Conservation (phyloP, 768 basidiomycete species). For the Lactifluus rugatus region DNA sequence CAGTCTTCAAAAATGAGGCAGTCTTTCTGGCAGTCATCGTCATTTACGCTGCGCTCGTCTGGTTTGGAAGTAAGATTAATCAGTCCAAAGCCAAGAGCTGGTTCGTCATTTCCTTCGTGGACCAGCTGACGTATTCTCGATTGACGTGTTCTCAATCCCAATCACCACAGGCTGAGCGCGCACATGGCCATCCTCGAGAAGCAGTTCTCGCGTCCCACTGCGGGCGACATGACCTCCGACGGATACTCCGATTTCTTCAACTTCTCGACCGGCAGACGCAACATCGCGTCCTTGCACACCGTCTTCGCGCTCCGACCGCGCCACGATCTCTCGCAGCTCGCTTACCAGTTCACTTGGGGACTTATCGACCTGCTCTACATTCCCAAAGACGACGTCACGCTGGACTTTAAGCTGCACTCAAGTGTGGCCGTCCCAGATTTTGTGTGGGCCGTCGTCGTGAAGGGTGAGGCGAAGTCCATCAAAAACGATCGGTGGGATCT, state of each 20-base stretch:
- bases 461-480: conserved; percentile 63
- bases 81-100: conserved; percentile 51
- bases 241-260: conserved; percentile 73
- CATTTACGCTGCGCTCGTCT: conserved; percentile 46
- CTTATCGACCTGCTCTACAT: conserved; percentile 69
- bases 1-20: conserved; percentile 60
- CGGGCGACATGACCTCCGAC: conserved; percentile 47
- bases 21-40: conserved; percentile 44
- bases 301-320: conserved; percentile 69
- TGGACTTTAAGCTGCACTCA: conserved; percentile 67
- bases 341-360: conserved; percentile 50
- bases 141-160: neutral
- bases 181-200: conserved; percentile 47
- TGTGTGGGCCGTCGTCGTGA: conserved; percentile 78
- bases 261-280: conserved; percentile 82
- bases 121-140: neutral
- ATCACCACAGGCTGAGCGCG: conserved; percentile 42
- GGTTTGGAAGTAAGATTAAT: conserved; percentile 55
- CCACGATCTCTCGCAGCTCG: conserved; percentile 67
- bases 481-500: conserved; percentile 77
- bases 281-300: conserved; percentile 68
- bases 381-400: conserved; percentile 57
- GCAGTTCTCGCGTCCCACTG: conserved; percentile 69
- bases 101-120: conserved; percentile 32
- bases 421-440: conserved; percentile 46